Evolutionary conservation across 2,329 filamentous ascomycete genomes (phyloP).

Genomic region (Fusarium palustre): DNA sequence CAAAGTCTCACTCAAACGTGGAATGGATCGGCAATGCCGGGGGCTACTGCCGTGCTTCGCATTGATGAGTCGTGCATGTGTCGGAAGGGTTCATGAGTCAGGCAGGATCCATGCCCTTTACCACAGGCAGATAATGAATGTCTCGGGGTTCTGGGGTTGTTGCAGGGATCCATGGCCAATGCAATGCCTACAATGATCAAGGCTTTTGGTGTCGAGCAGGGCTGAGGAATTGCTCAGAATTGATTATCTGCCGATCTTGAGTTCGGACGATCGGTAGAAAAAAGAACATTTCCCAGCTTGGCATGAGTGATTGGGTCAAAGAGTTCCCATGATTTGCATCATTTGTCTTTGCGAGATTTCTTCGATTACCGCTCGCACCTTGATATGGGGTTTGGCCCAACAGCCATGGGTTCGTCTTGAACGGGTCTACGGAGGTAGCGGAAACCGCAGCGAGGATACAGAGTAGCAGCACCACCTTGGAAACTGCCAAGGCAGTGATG

Average conservation of each 20-base stretch:
- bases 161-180: neutral
- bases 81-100: neutral
- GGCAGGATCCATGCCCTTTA: neutral
- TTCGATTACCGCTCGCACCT: neutral
- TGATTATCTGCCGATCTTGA: neutral
- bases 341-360: neutral
- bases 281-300: neutral
- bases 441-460: neutral
- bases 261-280: neutral
- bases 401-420: neutral
- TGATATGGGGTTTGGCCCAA: neutral
- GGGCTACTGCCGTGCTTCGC: neutral
- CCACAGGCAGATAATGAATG: neutral
- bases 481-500: neutral
- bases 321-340: neutral
- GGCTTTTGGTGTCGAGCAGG: neutral
- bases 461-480: neutral
- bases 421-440: neutral
- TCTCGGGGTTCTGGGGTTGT: neutral
- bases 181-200: neutral
- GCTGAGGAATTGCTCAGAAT: neutral
- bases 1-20: neutral
- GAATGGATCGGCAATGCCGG: constrained; percentile 7
- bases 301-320: neutral
- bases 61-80: neutral